A percentile compares a stretch with the other conserved stretches of the same genome.
Conservation (phyloP, 352 stramenopile species). For the Phytophthora sp. region DNA sequence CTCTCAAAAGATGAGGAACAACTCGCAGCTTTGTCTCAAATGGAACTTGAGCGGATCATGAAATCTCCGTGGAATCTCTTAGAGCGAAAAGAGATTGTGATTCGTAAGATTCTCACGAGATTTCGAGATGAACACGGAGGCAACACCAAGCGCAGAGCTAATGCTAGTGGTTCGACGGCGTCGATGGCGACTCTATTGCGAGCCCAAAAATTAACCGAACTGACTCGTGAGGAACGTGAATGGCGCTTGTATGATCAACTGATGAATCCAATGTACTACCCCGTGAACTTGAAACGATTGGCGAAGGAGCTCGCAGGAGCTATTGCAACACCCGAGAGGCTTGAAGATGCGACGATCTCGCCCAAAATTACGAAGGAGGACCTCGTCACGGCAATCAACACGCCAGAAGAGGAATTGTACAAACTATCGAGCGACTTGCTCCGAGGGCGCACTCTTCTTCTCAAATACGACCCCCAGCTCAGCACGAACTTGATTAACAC, state of each 20-base stretch:
- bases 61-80: conserved; percentile 78
- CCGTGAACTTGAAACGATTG: conserved; percentile 55
- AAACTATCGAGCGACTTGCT: conserved; percentile 67
- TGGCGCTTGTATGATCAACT: conserved; percentile 77
- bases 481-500: conserved; percentile 58
- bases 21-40: conserved; percentile 59
- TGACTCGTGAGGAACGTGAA: conserved; percentile 72
- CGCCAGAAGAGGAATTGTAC: conserved; percentile 74
- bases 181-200: conserved; percentile 61
- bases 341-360: conserved; percentile 37
- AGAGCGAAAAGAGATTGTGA: conserved; percentile 72
- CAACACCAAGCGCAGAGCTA: conserved; percentile 19
- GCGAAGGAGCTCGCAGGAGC: conserved; percentile 20
- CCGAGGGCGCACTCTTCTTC: conserved; percentile 60
- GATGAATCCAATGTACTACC: conserved; percentile 76
- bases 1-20: conserved; percentile 75
- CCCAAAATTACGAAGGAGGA: conserved; percentile 62
- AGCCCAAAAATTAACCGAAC: conserved; percentile 48
- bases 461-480: conserved; percentile 71
- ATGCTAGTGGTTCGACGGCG: conserved; percentile 10
- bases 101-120: conserved; percentile 73
- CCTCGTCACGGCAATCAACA: conserved; percentile 63
- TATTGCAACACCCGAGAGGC: conserved; percentile 6
- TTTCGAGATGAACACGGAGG: conserved; percentile 61
- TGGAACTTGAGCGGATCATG: conserved; percentile 75